Evolutionary conservation across 1,139 yeast genomes (phyloP).

Genomic region (Candida sp.): DNA sequence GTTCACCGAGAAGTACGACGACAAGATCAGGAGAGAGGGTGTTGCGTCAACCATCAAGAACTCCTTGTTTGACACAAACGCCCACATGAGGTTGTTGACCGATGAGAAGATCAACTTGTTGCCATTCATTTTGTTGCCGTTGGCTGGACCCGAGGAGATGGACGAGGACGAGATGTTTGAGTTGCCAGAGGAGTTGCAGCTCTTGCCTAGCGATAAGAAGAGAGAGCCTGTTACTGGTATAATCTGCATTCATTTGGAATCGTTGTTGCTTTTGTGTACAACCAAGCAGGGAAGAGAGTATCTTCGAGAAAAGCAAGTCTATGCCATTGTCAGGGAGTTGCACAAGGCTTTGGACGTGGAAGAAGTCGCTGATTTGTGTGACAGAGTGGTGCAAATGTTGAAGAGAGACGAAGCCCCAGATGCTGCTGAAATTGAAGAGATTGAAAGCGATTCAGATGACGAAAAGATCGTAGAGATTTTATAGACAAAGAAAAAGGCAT

Average conservation of each 20-base stretch:
- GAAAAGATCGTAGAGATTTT: conserved; percentile 58
- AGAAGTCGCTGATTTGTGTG: conserved; percentile 69
- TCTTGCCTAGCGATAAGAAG: conserved; percentile 74
- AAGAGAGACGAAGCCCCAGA: conserved; percentile 85
- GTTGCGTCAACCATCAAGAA: conserved; percentile 94
- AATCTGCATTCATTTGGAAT: conserved; percentile 74
- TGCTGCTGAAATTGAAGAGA: conserved; percentile 30
- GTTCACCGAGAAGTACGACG: conserved; percentile 81
- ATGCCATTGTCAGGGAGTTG: conserved; percentile 82
- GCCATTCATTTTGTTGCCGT: conserved; percentile 82
- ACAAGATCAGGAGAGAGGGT: conserved; percentile 86
- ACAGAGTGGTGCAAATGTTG: conserved; percentile 80
- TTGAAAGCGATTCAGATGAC: conserved; percentile 38
- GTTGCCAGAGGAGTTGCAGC: conserved; percentile 88
- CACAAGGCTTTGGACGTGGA: conserved; percentile 74
- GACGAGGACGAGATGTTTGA: conserved; percentile 85
- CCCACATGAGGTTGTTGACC: conserved; percentile 62
- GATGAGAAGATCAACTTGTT: conserved; percentile 73
- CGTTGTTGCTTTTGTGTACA: conserved; percentile 77
- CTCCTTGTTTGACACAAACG: conserved; percentile 77
- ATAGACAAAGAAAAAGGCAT: conserved; percentile 17
- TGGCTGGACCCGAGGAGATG: conserved; percentile 83
- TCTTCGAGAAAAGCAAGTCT: conserved; percentile 78
- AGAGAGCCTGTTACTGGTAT: conserved; percentile 77
- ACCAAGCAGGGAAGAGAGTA: conserved; percentile 73